phyloP scores from a whole-genome alignment of 164 flowering plant species.

The Berberis thunbergii region DNA sequence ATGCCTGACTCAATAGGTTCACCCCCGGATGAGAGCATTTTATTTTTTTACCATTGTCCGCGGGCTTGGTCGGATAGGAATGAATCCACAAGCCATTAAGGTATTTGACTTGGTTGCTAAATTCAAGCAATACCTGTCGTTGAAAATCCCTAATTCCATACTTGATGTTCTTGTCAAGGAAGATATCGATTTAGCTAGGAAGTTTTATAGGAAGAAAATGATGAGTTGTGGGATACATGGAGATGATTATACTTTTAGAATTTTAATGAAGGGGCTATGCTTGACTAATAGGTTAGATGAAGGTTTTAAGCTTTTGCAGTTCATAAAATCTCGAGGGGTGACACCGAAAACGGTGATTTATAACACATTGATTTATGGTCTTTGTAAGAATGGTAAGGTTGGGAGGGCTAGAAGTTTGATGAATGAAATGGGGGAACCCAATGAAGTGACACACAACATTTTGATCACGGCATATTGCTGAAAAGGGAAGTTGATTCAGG shows the following conservation, averaged over 20 bases:
- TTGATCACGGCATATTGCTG: slow-evolving; percentile 67
- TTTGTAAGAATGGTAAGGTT: slow-evolving; percentile 70
- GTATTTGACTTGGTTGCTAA: slow-evolving; percentile 44
- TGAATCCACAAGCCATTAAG: slow-evolving; percentile 34
- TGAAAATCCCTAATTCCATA: slow-evolving; percentile 64
- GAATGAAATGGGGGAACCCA: slow-evolving; percentile 59
- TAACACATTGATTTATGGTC: slow-evolving; percentile 72
- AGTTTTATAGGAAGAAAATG: slow-evolving; percentile 72
- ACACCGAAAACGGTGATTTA: slow-evolving; percentile 57
- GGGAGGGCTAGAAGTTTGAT: slow-evolving; percentile 86
- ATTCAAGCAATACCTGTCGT: slow-evolving; percentile 38
- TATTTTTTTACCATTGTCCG: slow-evolving; percentile 51
- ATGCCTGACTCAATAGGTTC: slow-evolving; percentile 57
- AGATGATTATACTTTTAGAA: slow-evolving; percentile 66
- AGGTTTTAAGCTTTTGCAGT: slow-evolving; percentile 67
- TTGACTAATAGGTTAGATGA: slow-evolving; percentile 70
- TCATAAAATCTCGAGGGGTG: slow-evolving; percentile 44
- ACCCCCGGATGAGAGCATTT: slow-evolving; percentile 65
- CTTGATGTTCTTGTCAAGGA: slow-evolving; percentile 80
- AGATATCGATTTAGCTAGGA: slow-evolving; percentile 77
- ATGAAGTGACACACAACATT: slow-evolving; percentile 61
- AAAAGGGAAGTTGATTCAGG: slow-evolving; percentile 51
- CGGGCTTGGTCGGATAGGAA: slow-evolving; percentile 51
- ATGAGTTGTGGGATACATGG: slow-evolving; percentile 60
- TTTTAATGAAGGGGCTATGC: slow-evolving; percentile 90